Evolutionary conservation across 129 eudicot species (phyloP).

Genomic region (Artemisia argyi): DNA sequence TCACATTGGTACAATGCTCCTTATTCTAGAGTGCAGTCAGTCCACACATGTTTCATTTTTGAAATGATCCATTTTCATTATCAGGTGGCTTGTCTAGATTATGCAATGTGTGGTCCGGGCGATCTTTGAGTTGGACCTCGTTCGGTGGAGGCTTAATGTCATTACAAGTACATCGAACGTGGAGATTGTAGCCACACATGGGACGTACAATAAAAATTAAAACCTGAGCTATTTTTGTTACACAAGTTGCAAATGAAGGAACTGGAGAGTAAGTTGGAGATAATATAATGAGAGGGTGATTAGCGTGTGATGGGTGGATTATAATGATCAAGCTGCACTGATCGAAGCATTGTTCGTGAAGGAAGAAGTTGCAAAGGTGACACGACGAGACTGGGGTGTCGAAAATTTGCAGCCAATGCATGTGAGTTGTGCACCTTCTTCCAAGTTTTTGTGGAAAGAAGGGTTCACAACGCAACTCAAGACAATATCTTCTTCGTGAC

Average conservation of each 20-base stretch:
- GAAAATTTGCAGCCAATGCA: constrained; percentile 27
- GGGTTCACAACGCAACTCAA: not conserved
- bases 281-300: constrained; percentile 22
- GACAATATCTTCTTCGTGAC: too few relatives aligned
- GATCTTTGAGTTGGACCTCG: constrained; percentile 16
- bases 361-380: constrained; percentile 15
- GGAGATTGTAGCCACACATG: constrained; percentile 25
- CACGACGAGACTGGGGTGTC: constrained; percentile 18
- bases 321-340: constrained; percentile 5
- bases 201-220: constrained; percentile 16
- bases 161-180: constrained; percentile 23
- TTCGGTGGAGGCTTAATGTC: constrained; percentile 6
- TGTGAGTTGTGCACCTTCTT: constrained; percentile 20
- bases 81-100: constrained; percentile 9
- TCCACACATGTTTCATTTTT: too few relatives aligned
- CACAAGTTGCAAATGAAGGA: constrained; percentile 15
- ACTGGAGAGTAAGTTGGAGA: constrained; percentile 17
- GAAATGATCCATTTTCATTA: too few relatives aligned
- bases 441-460: constrained; percentile 22
- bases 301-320: constrained; percentile 21
- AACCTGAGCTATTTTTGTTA: not conserved
- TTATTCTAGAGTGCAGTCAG: too few relatives aligned
- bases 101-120: constrained; percentile 6
- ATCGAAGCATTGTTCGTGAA: constrained; percentile 23
- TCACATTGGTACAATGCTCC: too few relatives aligned